Conservation (phyloP, 2,329 filamentous ascomycete species). For the Elsinoe perseae region DNA sequence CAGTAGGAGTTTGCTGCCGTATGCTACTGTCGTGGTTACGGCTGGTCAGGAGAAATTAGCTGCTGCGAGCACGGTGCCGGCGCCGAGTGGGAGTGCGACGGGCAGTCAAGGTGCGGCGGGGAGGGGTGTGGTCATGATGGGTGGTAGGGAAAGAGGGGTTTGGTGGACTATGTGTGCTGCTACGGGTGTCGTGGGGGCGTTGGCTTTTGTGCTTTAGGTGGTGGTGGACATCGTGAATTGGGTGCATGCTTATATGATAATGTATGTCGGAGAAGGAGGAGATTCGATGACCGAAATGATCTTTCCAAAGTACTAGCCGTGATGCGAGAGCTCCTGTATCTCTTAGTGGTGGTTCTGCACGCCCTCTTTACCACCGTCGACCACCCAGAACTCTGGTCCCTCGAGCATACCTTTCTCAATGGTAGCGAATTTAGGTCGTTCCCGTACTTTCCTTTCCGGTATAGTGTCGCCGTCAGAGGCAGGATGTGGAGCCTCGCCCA, state of each 20-base stretch:
- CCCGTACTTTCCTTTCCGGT: no score
- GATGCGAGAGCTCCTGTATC: no score
- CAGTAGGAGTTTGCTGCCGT: not conserved
- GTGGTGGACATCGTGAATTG: not conserved
- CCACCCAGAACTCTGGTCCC: not conserved
- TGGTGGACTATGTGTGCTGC: not conserved
- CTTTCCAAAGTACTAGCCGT: no score
- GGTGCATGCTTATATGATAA: not conserved
- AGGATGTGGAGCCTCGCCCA: not conserved
- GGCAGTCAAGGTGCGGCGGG: not conserved
- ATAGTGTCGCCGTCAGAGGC: no score
- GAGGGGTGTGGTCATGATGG: not conserved
- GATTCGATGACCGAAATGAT: not conserved
- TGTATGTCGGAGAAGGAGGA: not conserved
- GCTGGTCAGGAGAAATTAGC: constrained; percentile 11
- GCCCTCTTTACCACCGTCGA: not conserved
- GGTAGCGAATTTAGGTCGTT: not conserved
- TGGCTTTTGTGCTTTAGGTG: not conserved
- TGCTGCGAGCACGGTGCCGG: constrained; percentile 2
- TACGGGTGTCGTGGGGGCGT: not conserved
- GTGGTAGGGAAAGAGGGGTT: not conserved
- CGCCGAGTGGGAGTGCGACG: not conserved
- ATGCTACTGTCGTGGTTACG: constrained; percentile 5
- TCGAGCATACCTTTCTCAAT: not conserved
- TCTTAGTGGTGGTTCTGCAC: not conserved